Base-by-base conservation (phyloP, 1,139 yeast species). In the Debaryomyces psychrophilus region DNA sequence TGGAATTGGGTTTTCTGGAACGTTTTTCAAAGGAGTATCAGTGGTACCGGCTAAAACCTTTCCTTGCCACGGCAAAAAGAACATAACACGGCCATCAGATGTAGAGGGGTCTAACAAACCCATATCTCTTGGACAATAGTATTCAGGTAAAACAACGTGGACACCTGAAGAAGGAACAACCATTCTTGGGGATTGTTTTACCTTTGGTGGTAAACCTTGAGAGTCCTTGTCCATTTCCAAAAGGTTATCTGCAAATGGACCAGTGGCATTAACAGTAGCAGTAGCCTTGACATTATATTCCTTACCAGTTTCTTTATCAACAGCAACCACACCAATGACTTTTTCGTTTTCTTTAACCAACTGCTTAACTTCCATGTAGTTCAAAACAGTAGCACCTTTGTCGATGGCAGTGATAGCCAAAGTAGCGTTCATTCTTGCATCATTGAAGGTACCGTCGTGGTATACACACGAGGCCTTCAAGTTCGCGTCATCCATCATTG, bases 31-130 rank as follows among this genome's bases (percentile, higher is more conserved):
- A 43, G 90, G 89, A 51, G 85, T 84, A 72, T 92, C 98, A 49
- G 98, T 92, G 50, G 98, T 92, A 66, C 98, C 98, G 50, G 97
- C 97, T 60, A 92, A 79, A 41, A 92, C 96, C 67, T 90, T 89
- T 12, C 97, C 97, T 74, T 90, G 97, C 98, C 98, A 92, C 59
- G 98, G 98, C 67, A 92, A 77, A 73, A 92, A 92, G 74, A 92
- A 92, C 87, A 92, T 88, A 50, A 92, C 98, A 71, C 98, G 85
- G 49, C 98, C 98, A 65, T 92, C 98, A 36, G 95, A 77, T 45
- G 98, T 92, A 43, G 89, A 80, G 41, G 97, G 96, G 67, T 92
- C 97, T 52, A 92, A 77, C 56, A 92, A 76, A 54, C 98, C 98
- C 80, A 90, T 81, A 54, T 85, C 85, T 64, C 81, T 79, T 48